A percentile compares a stretch with the other conserved stretches of the same genome.
phyloP scores from a whole-genome alignment of 331 rosid genomes.

The Arachis monticola region DNA sequence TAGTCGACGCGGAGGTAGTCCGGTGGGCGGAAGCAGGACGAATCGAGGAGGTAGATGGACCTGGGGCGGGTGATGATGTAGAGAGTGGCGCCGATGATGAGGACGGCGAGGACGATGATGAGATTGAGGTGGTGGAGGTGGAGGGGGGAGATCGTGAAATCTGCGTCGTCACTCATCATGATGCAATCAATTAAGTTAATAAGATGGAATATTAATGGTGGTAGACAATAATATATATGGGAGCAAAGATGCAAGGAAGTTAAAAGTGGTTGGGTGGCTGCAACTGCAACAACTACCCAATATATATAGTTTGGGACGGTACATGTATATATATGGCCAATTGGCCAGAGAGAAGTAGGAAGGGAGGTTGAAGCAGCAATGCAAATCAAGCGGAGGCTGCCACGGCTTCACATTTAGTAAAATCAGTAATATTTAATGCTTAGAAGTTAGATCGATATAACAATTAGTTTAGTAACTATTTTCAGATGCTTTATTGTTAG shows the following conservation, averaged over 20 bases:
- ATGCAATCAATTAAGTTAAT: no score
- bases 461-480: no score
- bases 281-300: constrained; percentile 39
- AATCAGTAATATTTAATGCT: no score
- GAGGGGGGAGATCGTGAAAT: background rate
- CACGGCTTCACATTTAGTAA: no score
- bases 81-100: constrained; percentile 47
- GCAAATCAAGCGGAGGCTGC: no score
- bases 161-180: background rate
- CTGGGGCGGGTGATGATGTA: constrained; percentile 56
- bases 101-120: constrained; percentile 38
- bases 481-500: no score
- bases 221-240: background rate
- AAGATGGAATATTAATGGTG: background rate
- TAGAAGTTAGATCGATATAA: no score
- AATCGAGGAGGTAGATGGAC: constrained; percentile 64
- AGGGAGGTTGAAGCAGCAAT: no score
- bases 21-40: constrained; percentile 55
- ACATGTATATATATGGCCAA: no score
- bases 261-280: constrained; percentile 21
- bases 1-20: constrained; percentile 13
- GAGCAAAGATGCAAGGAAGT: background rate
- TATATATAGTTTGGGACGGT: background rate
- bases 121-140: constrained; percentile 52
- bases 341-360: no score